phyloP scores from a whole-genome alignment of 2,329 filamentous ascomycete species.

The Dothistroma septosporum region DNA sequence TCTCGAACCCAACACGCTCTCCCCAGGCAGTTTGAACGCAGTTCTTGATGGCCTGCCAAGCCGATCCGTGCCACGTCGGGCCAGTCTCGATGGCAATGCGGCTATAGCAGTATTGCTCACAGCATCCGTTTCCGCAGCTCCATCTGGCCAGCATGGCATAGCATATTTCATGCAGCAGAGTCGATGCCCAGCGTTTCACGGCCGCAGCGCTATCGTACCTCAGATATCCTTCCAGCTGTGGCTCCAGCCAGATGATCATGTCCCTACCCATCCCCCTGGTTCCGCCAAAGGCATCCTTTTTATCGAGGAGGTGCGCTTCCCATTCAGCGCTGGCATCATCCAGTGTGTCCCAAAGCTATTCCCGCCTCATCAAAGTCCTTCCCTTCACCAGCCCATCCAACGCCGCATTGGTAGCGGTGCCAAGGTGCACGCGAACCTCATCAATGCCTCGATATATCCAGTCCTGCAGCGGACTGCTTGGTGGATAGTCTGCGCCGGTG shows the following conservation, averaged over 20 bases:
- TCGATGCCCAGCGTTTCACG: not conserved
- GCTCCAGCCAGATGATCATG: not conserved
- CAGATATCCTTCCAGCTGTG: not conserved
- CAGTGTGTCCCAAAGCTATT: not conserved
- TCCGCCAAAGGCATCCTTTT: not conserved
- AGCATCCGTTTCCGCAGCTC: not conserved
- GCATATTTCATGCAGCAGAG: not conserved
- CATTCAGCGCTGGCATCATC: not conserved
- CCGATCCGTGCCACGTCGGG: not conserved
- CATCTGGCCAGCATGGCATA: not conserved
- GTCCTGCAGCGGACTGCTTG: not conserved
- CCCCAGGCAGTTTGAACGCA: not conserved
- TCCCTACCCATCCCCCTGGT: not conserved
- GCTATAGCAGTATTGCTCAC: not conserved
- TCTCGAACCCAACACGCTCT: not conserved
- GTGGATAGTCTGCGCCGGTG: not conserved
- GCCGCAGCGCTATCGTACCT: not conserved
- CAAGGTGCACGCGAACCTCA: not conserved
- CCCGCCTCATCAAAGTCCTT: not conserved
- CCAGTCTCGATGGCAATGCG: not conserved
- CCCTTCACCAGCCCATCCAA: not conserved
- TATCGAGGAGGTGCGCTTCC: not conserved
- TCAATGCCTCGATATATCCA: not conserved
- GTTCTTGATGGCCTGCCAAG: not conserved
- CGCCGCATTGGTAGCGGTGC: not conserved